Evolutionary conservation across 306 rosid genomes (phyloP).

Genomic region (Vigna reflexopilosa): DNA sequence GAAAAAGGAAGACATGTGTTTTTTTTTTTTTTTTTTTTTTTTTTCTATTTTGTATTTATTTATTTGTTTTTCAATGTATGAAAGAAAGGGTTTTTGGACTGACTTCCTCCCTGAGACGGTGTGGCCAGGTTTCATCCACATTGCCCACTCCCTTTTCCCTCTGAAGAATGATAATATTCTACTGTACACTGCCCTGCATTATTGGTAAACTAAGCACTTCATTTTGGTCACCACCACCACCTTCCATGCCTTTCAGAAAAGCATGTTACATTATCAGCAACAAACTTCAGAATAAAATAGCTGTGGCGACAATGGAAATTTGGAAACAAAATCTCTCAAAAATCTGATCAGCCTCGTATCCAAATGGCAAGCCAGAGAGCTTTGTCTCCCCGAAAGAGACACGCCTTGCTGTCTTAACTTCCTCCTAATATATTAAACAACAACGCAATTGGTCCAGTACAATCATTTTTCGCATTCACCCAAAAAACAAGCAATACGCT

Average conservation of each 20-base stretch:
- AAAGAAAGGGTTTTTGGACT: constrained; percentile 41
- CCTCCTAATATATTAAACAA: constrained; percentile 31
- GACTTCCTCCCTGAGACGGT: constrained; percentile 38
- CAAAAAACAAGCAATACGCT: constrained; percentile 16
- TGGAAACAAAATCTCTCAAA: constrained; percentile 47
- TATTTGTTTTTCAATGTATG: not conserved
- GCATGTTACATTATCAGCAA: constrained; percentile 23
- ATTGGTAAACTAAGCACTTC: constrained; percentile 35
- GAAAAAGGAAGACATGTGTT: constrained; percentile 58
- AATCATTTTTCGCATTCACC: constrained; percentile 38
- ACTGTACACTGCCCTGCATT: constrained; percentile 41
- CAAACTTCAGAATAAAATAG: constrained; percentile 3
- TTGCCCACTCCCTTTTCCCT: constrained; percentile 43
- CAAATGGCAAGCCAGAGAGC: constrained; percentile 61
- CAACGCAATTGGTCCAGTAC: constrained; percentile 46
- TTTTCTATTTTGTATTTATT: constrained; percentile 44
- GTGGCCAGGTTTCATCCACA: constrained; percentile 75
- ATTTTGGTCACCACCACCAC: constrained; percentile 37
- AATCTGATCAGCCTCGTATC: constrained; percentile 50
- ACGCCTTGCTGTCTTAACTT: constrained; percentile 55
- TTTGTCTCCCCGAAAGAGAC: constrained; percentile 72
- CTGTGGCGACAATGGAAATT: constrained; percentile 31
- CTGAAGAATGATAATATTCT: constrained; percentile 25
- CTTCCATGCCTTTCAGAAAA: constrained; percentile 16
- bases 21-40: constrained; percentile 72